phyloP scores from a whole-genome alignment of 768 basidiomycete genomes.

The Tulasnella sp. region DNA sequence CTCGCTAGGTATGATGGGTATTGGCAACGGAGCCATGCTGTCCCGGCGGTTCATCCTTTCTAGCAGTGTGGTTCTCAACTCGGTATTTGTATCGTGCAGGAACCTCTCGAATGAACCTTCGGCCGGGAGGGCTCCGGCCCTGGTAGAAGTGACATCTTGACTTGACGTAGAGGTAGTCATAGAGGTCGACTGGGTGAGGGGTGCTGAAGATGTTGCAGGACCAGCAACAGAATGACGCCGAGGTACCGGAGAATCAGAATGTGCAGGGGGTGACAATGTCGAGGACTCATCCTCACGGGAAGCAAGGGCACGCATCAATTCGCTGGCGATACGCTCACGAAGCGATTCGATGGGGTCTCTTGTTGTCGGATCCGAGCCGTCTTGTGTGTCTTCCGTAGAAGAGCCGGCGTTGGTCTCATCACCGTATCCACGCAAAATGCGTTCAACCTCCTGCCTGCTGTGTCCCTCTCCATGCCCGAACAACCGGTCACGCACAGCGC shows the following conservation, averaged over 20 bases:
- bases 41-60: conserved; percentile 22
- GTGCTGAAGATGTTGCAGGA: background rate
- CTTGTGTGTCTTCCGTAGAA: background rate
- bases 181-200: too few species aligned
- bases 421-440: background rate
- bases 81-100: conserved; percentile 62
- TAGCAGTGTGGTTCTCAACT: conserved; percentile 51
- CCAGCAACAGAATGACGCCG: too few species aligned
- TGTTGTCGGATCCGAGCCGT: background rate
- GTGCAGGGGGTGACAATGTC: background rate
- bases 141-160: background rate
- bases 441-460: background rate
- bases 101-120: conserved; percentile 52
- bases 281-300: background rate
- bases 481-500: conserved; percentile 5
- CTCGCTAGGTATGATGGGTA: too few species aligned
- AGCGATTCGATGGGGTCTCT: conserved; percentile 10
- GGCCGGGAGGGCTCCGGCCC: background rate
- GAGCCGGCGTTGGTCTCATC: background rate
- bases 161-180: too few species aligned
- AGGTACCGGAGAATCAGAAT: too few species aligned
- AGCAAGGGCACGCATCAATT: conserved; percentile 12
- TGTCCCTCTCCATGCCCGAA: background rate
- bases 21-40: background rate
- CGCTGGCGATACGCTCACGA: conserved; percentile 10